Percentiles rank a stretch among this genome's conserved stretches.
Conservation (phyloP, 225 moss, liverwort and hornwort genomes). For the Polytrichum commune region DNA sequence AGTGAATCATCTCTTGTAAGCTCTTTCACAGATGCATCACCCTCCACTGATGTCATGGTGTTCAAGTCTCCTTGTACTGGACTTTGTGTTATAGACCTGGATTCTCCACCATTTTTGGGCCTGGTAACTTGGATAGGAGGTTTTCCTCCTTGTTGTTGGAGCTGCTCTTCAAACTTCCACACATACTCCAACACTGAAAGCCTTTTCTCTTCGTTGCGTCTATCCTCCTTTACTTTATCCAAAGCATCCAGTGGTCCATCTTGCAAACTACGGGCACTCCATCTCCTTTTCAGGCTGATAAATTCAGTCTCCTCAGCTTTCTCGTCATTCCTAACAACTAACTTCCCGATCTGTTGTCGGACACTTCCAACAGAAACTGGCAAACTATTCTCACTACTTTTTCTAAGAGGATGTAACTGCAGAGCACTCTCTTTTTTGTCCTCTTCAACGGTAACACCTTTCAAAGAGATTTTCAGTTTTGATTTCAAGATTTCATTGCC, state of each 20-base stretch:
- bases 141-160: conserved; percentile 51
- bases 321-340: conserved; percentile 14
- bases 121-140: conserved; percentile 42
- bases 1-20: conserved; percentile 35
- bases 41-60: conserved; percentile 16
- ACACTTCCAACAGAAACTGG: neutral
- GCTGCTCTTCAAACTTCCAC: conserved; percentile 82
- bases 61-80: conserved; percentile 12
- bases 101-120: conserved; percentile 29
- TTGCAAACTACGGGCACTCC: conserved; percentile 19
- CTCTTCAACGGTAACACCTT: conserved; percentile 11
- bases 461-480: conserved; percentile 5
- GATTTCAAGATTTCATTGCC: conserved; percentile 16
- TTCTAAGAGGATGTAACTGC: conserved; percentile 2
- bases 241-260: conserved; percentile 29
- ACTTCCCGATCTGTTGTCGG: conserved; percentile 14
- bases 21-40: conserved; percentile 11
- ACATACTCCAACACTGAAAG: conserved; percentile 93
- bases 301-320: conserved; percentile 35
- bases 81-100: conserved; percentile 17
- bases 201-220: conserved; percentile 70
- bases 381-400: conserved; percentile 3
- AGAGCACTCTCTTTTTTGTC: conserved; percentile 12
- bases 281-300: conserved; percentile 39
- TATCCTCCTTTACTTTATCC: conserved; percentile 53